phyloP scores from a whole-genome alignment of 352 stramenopile genomes.

The Pythium rishiriense region DNA sequence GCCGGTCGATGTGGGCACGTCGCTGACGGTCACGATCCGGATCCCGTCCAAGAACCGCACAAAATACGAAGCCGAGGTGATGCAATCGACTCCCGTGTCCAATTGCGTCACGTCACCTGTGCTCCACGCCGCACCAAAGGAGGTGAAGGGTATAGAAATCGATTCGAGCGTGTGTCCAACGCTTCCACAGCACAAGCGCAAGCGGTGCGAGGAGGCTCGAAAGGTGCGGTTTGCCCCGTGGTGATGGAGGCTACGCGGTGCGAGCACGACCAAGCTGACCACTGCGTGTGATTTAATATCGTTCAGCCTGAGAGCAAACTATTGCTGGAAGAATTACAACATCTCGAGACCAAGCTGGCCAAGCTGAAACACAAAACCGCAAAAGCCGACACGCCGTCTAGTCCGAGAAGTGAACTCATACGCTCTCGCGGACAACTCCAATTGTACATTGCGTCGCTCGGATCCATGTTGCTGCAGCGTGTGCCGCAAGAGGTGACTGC shows the following conservation, averaged over 20 bases:
- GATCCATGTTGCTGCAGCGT: conserved; percentile 16
- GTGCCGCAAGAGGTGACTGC: background rate
- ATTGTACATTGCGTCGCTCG: conserved; percentile 9
- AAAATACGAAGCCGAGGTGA: background rate
- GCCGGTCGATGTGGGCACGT: background rate
- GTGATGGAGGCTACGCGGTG: no score
- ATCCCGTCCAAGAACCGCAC: conserved; percentile 3
- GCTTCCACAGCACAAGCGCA: conserved; percentile 4
- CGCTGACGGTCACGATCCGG: conserved; percentile 8
- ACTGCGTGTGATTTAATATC: background rate
- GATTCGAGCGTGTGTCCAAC: background rate
- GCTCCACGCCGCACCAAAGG: no score
- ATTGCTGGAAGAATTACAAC: conserved; percentile 4
- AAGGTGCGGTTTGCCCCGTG: background rate
- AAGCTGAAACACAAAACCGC: conserved; percentile 4
- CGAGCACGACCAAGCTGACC: background rate
- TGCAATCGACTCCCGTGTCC: no score
- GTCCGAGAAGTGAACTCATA: background rate
- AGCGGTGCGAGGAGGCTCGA: conserved; percentile 9
- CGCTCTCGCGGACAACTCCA: background rate
- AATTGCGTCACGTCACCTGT: no score
- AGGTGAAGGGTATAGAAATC: background rate
- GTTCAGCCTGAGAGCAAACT: conserved; percentile 10
- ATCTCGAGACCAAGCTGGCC: conserved; percentile 9
- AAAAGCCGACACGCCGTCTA: no score